Evolutionary conservation across 2,329 filamentous ascomycete species (phyloP).

Genomic region (Penicillium sp.): DNA sequence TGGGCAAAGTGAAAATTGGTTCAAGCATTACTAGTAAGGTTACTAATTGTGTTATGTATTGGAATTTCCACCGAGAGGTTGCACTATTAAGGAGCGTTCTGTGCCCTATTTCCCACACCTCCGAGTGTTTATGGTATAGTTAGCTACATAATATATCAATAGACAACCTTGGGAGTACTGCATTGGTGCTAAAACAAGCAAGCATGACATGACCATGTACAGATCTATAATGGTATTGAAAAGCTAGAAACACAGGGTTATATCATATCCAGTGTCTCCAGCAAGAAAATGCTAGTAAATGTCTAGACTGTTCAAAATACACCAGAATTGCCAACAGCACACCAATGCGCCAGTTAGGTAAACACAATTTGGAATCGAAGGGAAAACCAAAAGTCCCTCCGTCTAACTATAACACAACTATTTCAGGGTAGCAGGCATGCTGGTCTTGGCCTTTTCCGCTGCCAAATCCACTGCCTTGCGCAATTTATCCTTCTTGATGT

Average conservation of each 20-base stretch:
- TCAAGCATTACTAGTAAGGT: too few species aligned
- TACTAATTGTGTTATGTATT: neutral
- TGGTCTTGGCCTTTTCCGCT: conserved; percentile 60
- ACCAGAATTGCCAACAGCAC: conserved; percentile 8
- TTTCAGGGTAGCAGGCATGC: conserved; percentile 50
- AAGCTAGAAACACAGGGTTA: neutral
- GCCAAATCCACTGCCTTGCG: conserved; percentile 65
- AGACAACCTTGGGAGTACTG: neutral
- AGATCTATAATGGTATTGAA: conserved; percentile 5
- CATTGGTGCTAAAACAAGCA: neutral
- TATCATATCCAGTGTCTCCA: conserved; percentile 2
- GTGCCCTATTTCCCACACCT: too few species aligned
- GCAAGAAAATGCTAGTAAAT: conserved; percentile 3
- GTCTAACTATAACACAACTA: conserved; percentile 29
- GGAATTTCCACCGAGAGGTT: neutral
- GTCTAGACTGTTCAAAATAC: conserved; percentile 15
- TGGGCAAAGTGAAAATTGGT: too few species aligned
- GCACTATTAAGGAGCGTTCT: neutral
- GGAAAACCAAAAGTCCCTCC: conserved; percentile 5
- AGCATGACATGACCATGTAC: neutral
- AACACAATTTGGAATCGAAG: conserved; percentile 11
- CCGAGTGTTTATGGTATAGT: neutral
- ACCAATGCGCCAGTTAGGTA: conserved; percentile 19
- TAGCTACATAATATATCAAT: neutral
- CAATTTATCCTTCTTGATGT: conserved; percentile 68